Base-by-base conservation (phyloP, 176 grass and related monocot species). In the Phragmites australis region DNA sequence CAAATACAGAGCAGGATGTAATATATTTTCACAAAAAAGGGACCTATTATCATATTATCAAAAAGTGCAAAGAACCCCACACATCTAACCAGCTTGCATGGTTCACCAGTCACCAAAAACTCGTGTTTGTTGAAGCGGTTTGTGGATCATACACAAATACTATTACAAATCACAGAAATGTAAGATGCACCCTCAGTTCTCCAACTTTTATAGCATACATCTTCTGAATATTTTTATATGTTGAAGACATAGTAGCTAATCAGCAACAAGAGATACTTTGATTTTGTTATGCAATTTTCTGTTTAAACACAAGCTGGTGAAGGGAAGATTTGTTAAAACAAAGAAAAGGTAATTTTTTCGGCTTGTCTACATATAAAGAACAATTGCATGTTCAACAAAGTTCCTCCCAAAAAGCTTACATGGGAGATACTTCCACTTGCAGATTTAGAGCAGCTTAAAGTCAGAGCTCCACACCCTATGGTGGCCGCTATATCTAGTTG, bases 231-330 rank as follows among this genome's bases (percentile, higher is more conserved):
- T 12, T 45, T 71, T 47, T 22, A 72, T 26, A 6, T 56, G 48
- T 34, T 53, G 21, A 75, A 52, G 2, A 54, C 18, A 55, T 39
- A 65, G 75, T 61, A 51, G 8, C 12, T 45, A 85, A 31, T 22
- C 39, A 61, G 42, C 44, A 79, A 34, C 29, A 47, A 58, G 39
- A 70, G 40, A 15, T 79, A 57, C 41, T 68, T 46, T 27, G n/a
- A 26, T 4, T 26, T 74, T 40, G 9, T 23, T 44, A 13, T 55
- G 70, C 13, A 19, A 55, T 22, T 79, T 8, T 25, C 21, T 57
- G 37, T 19, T 19, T 26, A 25, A 74, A 56, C 72, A 45, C n/a
- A 68, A 68, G 41, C 41, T 68, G 41, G 41, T 45, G 6, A 74
- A 25, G 8, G 13, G 7, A 23, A 26, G 6, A 5, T 39, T 10